Evolutionary conservation across 345 rosid species (phyloP).

Genomic region (Corymbia maculata): DNA sequence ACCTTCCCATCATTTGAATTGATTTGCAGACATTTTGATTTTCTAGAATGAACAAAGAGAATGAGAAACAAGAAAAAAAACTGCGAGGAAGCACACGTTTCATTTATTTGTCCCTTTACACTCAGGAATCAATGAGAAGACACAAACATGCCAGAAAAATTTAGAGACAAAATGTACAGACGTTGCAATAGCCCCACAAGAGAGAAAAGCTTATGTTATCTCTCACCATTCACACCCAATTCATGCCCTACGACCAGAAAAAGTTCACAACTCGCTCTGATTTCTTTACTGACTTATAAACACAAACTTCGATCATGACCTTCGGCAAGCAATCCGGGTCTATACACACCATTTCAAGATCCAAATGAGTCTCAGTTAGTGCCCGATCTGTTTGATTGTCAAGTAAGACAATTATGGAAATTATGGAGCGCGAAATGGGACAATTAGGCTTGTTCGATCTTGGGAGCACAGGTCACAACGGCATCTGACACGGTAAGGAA

Average conservation of each 20-base stretch:
- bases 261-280: background rate
- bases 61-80: background rate
- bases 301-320: background rate
- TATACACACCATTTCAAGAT: background rate
- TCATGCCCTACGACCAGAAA: background rate
- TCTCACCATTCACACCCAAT: background rate
- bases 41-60: background rate
- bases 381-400: background rate
- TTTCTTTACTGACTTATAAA: background rate
- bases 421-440: background rate
- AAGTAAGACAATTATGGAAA: background rate
- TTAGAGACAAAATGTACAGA: background rate
- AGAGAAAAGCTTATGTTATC: background rate
- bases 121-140: background rate
- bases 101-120: background rate
- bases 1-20: background rate
- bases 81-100: background rate
- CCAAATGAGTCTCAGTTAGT: background rate
- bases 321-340: background rate
- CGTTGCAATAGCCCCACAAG: background rate
- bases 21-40: background rate
- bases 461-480: conserved; percentile 26
- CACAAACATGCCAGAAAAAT: background rate
- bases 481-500: conserved; percentile 75
- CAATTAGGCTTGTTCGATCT: background rate